Percentiles rank a stretch among this genome's conserved stretches.
These are phyloP conservation scores for Lactarius pseudohatsudake DNA, from an alignment of 768 basidiomycete genomes.

Conservation along the genomic window DNA sequence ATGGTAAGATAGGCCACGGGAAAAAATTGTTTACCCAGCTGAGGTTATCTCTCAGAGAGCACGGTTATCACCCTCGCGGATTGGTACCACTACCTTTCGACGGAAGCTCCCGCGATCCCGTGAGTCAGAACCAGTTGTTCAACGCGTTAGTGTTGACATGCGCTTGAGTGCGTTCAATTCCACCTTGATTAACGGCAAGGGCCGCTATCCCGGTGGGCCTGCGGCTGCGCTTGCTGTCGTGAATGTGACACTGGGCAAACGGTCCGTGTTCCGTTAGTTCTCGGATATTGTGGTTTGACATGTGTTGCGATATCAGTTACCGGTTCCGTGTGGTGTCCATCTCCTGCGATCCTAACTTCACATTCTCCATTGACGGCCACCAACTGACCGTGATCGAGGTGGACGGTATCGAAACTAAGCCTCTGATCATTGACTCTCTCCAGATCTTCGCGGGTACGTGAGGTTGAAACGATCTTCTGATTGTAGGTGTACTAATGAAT, in stretches of 20 bases:
- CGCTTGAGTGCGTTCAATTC: slow-evolving; percentile 33
- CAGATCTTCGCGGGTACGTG: slow-evolving; percentile 43
- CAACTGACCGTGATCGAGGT: slow-evolving; percentile 44
- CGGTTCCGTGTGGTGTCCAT: slow-evolving; percentile 25
- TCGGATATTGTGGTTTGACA: neutral
- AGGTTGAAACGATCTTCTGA: slow-evolving; percentile 12
- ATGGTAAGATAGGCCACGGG: slow-evolving; percentile 26
- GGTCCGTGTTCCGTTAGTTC: slow-evolving; percentile 12
- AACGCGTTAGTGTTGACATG: neutral
- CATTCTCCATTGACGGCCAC: slow-evolving; percentile 42
- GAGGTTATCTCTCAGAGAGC: slow-evolving; percentile 34
- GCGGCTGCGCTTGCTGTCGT: slow-evolving; percentile 15
- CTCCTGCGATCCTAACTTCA: slow-evolving; percentile 38
- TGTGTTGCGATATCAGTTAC: slow-evolving; percentile 12
- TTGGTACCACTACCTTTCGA: slow-evolving; percentile 34
- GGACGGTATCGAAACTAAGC: slow-evolving; percentile 38
- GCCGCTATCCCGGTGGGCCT: slow-evolving; percentile 37
- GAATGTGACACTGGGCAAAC: slow-evolving; percentile 8
- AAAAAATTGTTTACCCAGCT: neutral
- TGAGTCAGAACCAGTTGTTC: neutral
- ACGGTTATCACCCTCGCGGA: slow-evolving; percentile 51
- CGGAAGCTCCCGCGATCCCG: neutral
- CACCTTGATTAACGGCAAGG: slow-evolving; percentile 49
- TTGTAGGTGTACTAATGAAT: too few species aligned
- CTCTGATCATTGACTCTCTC: slow-evolving; percentile 40